Percentiles rank a stretch among this genome's conserved stretches.
phyloP scores from a whole-genome alignment of 1,284 basidiomycete species.

The Fomitopsis schrenkii region DNA sequence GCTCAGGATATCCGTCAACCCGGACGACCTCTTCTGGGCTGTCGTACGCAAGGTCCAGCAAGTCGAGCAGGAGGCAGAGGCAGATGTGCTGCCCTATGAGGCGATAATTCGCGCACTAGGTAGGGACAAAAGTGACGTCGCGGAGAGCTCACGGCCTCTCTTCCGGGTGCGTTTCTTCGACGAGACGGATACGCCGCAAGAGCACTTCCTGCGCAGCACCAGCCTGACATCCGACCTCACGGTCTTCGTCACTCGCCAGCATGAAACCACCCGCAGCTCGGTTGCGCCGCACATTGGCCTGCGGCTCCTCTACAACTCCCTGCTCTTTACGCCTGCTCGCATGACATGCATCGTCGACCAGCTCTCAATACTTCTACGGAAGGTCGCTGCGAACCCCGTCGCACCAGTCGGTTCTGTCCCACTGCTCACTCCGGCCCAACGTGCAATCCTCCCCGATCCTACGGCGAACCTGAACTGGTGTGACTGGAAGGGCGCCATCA shows the following conservation, averaged over 20 bases:
- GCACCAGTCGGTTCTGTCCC: slow-evolving; percentile 73
- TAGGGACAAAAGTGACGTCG: slow-evolving; percentile 56
- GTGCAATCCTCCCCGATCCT: slow-evolving; percentile 77
- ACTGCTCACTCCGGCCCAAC: slow-evolving; percentile 75
- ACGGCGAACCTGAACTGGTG: slow-evolving; percentile 94
- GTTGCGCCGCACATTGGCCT: slow-evolving; percentile 80
- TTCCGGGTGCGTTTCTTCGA: slow-evolving; percentile 98
- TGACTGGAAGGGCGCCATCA: slow-evolving; percentile 94
- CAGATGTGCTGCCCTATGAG: slow-evolving; percentile 84
- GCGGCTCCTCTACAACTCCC: slow-evolving; percentile 90
- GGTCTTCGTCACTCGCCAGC: slow-evolving; percentile 68
- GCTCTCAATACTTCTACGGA: slow-evolving; percentile 77
- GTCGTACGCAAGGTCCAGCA: slow-evolving; percentile 86
- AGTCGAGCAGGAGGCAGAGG: slow-evolving; percentile 82
- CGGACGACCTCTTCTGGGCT: slow-evolving; percentile 89
- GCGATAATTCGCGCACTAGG: slow-evolving; percentile 72
- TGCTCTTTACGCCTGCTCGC: slow-evolving; percentile 83
- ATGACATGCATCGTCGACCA: slow-evolving; percentile 85
- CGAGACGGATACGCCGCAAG: slow-evolving; percentile 73
- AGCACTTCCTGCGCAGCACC: slow-evolving; percentile 76
- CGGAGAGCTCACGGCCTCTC: slow-evolving; percentile 57
- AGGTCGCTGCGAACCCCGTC: slow-evolving; percentile 61
- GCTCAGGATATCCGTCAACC: slow-evolving; percentile 82
- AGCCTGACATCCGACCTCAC: slow-evolving; percentile 91
- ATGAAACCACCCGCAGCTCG: slow-evolving; percentile 66